Conservation (phyloP, 257 asterid species). For the Paulownia fortunei region DNA sequence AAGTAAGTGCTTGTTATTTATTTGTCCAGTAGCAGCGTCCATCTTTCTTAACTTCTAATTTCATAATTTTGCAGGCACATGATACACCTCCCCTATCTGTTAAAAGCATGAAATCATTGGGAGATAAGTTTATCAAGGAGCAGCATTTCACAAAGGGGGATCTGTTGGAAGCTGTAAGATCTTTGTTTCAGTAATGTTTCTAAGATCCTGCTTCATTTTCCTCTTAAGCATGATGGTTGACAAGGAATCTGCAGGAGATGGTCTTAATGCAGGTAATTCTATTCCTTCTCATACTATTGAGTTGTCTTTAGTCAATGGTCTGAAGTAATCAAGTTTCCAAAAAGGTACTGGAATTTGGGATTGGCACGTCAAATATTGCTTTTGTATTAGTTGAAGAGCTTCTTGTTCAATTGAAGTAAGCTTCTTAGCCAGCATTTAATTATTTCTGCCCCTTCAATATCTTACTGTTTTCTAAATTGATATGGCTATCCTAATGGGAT, state of each 20-base stretch:
- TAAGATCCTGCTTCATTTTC: conserved; percentile 34
- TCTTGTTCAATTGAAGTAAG: conserved; percentile 67
- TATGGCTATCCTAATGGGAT: conserved; percentile 6
- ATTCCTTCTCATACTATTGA: conserved; percentile 10
- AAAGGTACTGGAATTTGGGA: conserved; percentile 68
- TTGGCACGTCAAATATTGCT: conserved; percentile 58
- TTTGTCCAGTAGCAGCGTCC: conserved; percentile 3
- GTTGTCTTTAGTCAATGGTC: conserved; percentile 23
- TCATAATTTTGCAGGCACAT: conserved; percentile 57
- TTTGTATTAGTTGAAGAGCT: conserved; percentile 63
- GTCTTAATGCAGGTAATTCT: conserved; percentile 71
- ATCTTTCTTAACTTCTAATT: conserved; percentile 32
- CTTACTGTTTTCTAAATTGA: neutral
- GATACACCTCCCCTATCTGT: conserved; percentile 68
- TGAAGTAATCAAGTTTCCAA: conserved; percentile 25
- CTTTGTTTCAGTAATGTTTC: conserved; percentile 26
- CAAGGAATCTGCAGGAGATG: conserved; percentile 63
- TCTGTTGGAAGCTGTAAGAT: conserved; percentile 75
- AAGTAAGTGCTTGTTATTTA: conserved; percentile 49
- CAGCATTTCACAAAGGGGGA: conserved; percentile 82
- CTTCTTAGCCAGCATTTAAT: conserved; percentile 17
- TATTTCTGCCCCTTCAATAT: neutral
- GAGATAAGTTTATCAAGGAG: conserved; percentile 63
- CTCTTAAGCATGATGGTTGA: conserved; percentile 34
- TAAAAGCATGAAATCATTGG: conserved; percentile 55